Conservation (phyloP, 768 basidiomycete species). For the Kwoniella dejecticola region DNA sequence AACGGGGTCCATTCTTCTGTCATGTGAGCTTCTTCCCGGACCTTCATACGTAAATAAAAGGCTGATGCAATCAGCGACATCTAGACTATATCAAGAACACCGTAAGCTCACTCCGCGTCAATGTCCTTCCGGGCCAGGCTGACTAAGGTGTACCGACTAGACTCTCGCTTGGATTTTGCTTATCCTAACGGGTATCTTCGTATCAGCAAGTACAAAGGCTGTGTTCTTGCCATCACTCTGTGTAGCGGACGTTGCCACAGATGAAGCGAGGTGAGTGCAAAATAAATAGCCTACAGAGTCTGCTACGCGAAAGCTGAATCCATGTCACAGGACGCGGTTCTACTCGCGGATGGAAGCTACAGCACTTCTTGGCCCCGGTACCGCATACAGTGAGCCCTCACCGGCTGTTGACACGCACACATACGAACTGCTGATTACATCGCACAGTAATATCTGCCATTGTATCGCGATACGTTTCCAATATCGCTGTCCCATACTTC, state of each 20-base stretch:
- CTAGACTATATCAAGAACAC: conserved; percentile 16
- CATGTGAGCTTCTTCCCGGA: conserved; percentile 30
- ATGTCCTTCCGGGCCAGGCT: no score
- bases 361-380: conserved; percentile 42
- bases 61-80: background rate
- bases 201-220: conserved; percentile 47
- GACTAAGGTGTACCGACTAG: background rate
- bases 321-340: conserved; percentile 30
- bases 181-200: conserved; percentile 37
- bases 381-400: conserved; percentile 30
- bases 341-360: conserved; percentile 49
- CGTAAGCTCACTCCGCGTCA: conserved; percentile 10
- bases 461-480: conserved; percentile 38
- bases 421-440: background rate
- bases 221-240: conserved; percentile 44
- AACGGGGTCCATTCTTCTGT: conserved; percentile 36
- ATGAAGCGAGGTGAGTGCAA: conserved; percentile 29
- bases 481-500: conserved; percentile 41
- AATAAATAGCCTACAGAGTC: background rate
- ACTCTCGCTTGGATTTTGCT: conserved; percentile 40
- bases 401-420: background rate
- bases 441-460: conserved; percentile 44
- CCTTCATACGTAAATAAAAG: background rate
- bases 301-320: conserved; percentile 5
- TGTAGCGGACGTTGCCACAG: conserved; percentile 42